Evolutionary conservation across 1,284 basidiomycete species (phyloP).

Genomic region (Mycosarcoma mackinlayi): DNA sequence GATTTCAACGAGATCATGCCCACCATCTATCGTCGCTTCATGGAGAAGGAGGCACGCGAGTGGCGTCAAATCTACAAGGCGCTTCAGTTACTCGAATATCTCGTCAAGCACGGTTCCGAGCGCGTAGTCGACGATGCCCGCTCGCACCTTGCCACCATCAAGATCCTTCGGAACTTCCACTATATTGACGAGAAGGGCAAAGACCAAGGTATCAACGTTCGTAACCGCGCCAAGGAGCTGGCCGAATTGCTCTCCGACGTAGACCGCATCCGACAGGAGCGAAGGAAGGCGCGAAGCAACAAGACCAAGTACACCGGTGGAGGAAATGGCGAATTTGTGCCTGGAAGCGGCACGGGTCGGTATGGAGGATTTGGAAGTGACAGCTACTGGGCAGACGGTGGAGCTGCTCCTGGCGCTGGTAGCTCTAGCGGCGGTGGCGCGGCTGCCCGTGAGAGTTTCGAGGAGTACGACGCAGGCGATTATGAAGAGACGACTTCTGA

Average conservation of each 20-base stretch:
- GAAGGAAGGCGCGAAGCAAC: constrained; percentile 92
- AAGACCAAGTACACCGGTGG: constrained; percentile 88
- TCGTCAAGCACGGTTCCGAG: constrained; percentile 97
- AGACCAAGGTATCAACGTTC: constrained; percentile 98
- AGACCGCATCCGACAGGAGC: constrained; percentile 86
- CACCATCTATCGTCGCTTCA: constrained; percentile 84
- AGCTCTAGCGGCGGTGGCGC: constrained; percentile 73
- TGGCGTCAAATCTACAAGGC: constrained; percentile 99
- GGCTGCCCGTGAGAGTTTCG: constrained; percentile 72
- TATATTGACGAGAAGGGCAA: constrained; percentile 99
- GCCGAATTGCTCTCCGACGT: constrained; percentile 89
- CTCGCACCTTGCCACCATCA: constrained; percentile 91
- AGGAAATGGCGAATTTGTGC: constrained; percentile 81
- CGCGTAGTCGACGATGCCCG: constrained; percentile 97
- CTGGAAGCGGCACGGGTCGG: constrained; percentile 73
- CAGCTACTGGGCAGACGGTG: constrained; percentile 70
- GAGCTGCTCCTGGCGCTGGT: constrained; percentile 71
- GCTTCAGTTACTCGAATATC: constrained; percentile 92
- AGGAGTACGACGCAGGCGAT: constrained; percentile 97
- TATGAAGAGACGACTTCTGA: constrained; percentile 76
- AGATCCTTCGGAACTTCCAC: constrained; percentile 97
- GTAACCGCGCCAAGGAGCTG: constrained; percentile 91
- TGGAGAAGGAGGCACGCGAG: constrained; percentile 93
- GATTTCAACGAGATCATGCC: constrained; percentile 99
- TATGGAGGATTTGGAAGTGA: constrained; percentile 88